These are phyloP conservation scores for Scutellaria baicalensis DNA, from an alignment of 257 asterid genomes.

Conservation along the genomic window DNA sequence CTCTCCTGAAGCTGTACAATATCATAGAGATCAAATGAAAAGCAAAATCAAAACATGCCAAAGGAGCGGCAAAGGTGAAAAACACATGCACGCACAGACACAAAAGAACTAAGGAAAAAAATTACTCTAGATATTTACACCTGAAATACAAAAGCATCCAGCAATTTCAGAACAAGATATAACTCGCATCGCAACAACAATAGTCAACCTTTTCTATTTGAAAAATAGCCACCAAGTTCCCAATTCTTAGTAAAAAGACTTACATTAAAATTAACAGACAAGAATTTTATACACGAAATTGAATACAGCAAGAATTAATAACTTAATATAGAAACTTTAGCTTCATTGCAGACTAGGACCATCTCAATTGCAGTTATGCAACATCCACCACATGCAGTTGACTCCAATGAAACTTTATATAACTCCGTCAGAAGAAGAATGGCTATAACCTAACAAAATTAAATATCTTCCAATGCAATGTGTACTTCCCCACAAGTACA, in stretches of 20 bases:
- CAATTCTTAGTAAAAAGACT: not conserved
- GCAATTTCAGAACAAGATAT: not conserved
- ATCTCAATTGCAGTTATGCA: not conserved
- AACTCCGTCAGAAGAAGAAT: not conserved
- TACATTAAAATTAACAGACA: not conserved
- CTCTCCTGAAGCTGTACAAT: conserved; percentile 45
- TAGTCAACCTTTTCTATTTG: too few species aligned
- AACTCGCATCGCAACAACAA: not conserved
- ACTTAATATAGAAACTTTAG: not conserved
- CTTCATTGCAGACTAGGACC: not conserved
- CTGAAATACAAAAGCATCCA: too few species aligned
- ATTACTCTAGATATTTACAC: not conserved
- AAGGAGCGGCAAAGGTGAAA: not conserved
- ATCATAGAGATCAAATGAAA: conserved; percentile 10
- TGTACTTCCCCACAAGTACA: not conserved
- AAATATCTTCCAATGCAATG: not conserved
- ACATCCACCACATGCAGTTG: not conserved
- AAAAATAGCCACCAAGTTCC: not conserved
- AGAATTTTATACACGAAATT: not conserved
- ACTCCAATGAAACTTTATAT: not conserved
- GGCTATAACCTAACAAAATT: not conserved
- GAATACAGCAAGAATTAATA: not conserved
- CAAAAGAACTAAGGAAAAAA: too few species aligned
- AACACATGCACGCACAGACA: not conserved
- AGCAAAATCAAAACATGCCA: not conserved